Conservation (phyloP, 129 eudicot genomes). For the Kitagawia praeruptora region DNA sequence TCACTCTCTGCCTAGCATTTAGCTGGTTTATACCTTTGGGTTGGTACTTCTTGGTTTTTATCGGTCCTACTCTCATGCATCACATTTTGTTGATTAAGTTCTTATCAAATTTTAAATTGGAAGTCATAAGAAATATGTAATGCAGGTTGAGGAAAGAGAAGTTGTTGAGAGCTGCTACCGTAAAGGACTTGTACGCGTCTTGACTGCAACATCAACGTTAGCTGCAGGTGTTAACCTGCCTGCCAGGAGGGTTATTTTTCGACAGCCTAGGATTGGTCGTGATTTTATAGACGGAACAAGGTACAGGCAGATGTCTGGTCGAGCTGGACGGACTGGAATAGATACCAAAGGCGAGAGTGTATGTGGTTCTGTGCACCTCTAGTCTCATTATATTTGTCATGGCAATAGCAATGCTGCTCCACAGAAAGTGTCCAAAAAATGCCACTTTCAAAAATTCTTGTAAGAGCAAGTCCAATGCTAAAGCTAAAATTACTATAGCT, state of each 20-base stretch:
- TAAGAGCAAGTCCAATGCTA: too few species aligned
- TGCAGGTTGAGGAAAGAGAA: constrained; percentile 94
- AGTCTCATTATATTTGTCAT: background rate
- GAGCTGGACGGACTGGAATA: constrained; percentile 99
- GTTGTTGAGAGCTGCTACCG: constrained; percentile 94
- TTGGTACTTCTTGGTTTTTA: background rate
- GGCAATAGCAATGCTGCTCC: background rate
- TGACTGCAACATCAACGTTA: constrained; percentile 94
- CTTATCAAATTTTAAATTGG: background rate
- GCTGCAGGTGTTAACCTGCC: constrained; percentile 99
- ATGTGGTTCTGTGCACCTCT: constrained; percentile 24
- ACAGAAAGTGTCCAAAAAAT: background rate
- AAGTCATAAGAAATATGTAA: constrained; percentile 3
- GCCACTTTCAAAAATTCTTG: background rate
- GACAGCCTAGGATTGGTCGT: constrained; percentile 97
- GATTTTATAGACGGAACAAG: constrained; percentile 93
- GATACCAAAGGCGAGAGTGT: constrained; percentile 99
- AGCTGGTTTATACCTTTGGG: background rate
- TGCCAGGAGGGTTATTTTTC: constrained; percentile 91
- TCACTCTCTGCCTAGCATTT: background rate
- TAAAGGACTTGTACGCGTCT: constrained; percentile 89
- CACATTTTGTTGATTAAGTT: background rate
- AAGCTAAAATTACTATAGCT: too few species aligned
- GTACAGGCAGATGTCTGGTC: constrained; percentile 95
- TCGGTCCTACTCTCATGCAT: background rate